Evolutionary conservation across 805 yeast genomes (phyloP).

Genomic region (Cyberlindnera lachancei): DNA sequence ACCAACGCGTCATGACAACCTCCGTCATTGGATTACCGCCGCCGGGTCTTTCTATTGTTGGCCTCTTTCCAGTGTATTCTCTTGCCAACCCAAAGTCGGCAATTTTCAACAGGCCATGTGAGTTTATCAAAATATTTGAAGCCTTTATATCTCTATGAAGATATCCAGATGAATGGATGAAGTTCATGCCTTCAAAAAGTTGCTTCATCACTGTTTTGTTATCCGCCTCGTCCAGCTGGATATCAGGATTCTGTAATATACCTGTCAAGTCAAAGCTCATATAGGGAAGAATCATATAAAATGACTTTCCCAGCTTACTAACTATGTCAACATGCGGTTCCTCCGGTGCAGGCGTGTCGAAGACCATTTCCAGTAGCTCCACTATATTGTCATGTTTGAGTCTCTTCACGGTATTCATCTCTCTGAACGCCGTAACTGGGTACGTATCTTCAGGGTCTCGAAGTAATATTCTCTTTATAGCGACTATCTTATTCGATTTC

Average conservation of each 20-base stretch:
- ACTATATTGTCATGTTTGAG: constrained; percentile 66
- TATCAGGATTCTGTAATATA: constrained; percentile 68
- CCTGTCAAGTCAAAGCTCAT: constrained; percentile 93
- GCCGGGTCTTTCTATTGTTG: constrained; percentile 37
- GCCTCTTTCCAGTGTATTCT: constrained; percentile 53
- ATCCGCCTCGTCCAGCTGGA: constrained; percentile 52
- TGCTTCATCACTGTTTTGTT: constrained; percentile 81
- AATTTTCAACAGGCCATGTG: constrained; percentile 69
- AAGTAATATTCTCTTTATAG: constrained; percentile 73
- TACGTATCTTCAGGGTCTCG: constrained; percentile 44
- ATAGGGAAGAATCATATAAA: constrained; percentile 87
- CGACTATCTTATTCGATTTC: constrained; percentile 52
- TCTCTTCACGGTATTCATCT: constrained; percentile 71
- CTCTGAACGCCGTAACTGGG: constrained; percentile 93
- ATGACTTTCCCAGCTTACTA: constrained; percentile 27
- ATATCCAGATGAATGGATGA: constrained; percentile 55
- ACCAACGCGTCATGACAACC: constrained; percentile 96
- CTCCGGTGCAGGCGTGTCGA: constrained; percentile 30
- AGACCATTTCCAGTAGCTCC: constrained; percentile 72
- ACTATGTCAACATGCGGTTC: constrained; percentile 9
- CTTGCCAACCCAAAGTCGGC: constrained; percentile 97
- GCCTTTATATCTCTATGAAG: constrained; percentile 92
- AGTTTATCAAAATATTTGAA: constrained; percentile 83
- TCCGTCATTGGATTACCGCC: constrained; percentile 44
- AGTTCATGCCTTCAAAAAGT: constrained; percentile 71